These are phyloP conservation scores for Neofusicoccum cordaticola DNA, from an alignment of 2,329 filamentous ascomycete species.

Conservation along the genomic window DNA sequence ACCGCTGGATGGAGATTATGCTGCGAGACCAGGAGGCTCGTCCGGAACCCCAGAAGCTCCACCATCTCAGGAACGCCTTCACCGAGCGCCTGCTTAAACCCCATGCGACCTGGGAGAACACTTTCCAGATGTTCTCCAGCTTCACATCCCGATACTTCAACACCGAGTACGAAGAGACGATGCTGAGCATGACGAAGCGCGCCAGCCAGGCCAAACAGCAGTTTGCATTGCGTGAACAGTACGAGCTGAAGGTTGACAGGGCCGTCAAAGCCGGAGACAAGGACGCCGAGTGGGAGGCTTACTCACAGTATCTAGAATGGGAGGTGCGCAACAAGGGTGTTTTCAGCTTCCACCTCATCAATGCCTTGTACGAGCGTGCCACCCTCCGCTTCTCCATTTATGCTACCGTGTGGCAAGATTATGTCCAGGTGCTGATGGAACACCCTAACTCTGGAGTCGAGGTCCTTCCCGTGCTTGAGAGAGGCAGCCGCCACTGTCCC, in stretches of 20 bases:
- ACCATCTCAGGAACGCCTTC: constrained; percentile 67
- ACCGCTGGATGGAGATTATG: constrained; percentile 72
- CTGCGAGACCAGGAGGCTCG: constrained; percentile 62
- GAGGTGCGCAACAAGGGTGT: constrained; percentile 64
- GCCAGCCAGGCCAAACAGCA: constrained; percentile 63
- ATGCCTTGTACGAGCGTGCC: constrained; percentile 73
- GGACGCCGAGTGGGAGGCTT: constrained; percentile 54
- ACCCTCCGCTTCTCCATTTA: constrained; percentile 71
- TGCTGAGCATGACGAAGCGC: constrained; percentile 64
- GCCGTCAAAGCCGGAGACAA: constrained; percentile 57
- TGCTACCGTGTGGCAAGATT: constrained; percentile 77
- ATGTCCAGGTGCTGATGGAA: constrained; percentile 68
- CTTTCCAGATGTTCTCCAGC: constrained; percentile 69
- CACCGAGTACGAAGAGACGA: constrained; percentile 68
- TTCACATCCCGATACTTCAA: constrained; percentile 72
- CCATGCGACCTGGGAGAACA: constrained; percentile 72
- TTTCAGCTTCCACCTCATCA: constrained; percentile 53
- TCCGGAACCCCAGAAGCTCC: constrained; percentile 56
- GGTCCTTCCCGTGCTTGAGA: constrained; percentile 69
- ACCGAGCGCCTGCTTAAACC: constrained; percentile 68
- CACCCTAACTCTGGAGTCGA: constrained; percentile 48
- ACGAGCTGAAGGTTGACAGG: constrained; percentile 64
- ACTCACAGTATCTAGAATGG: constrained; percentile 76
- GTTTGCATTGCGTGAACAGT: constrained; percentile 63
- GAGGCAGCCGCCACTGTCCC: constrained; percentile 85